Evolutionary conservation across 371 early-diverging fungal genomes (phyloP).

Genomic region (Mortierella sp.): DNA sequence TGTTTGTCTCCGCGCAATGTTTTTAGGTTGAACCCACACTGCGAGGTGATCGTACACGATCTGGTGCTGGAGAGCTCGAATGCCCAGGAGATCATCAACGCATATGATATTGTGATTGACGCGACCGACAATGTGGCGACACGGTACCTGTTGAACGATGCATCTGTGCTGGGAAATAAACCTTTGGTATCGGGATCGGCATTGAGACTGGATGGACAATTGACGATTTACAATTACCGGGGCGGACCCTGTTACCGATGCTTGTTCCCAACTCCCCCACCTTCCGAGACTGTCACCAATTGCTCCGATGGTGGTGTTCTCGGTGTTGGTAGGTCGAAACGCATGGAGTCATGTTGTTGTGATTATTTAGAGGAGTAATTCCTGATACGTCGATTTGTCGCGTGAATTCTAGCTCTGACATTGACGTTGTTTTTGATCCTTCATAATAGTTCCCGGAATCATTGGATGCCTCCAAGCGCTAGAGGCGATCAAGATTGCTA

Average conservation of each 20-base stretch:
- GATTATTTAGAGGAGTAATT: neutral
- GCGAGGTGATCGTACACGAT: slow-evolving; percentile 68
- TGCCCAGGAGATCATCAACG: slow-evolving; percentile 72
- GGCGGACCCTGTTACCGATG: slow-evolving; percentile 98
- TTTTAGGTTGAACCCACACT: slow-evolving; percentile 69
- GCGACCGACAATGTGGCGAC: slow-evolving; percentile 98
- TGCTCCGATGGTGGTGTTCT: slow-evolving; percentile 99
- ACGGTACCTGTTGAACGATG: slow-evolving; percentile 97
- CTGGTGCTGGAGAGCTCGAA: slow-evolving; percentile 74
- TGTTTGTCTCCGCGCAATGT: slow-evolving; percentile 12
- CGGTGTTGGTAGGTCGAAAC: slow-evolving; percentile 78
- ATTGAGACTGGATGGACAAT: slow-evolving; percentile 95
- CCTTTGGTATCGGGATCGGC: slow-evolving; percentile 97
- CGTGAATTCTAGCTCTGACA: neutral
- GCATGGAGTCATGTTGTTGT: too few relatives aligned
- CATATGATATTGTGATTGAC: slow-evolving; percentile 97
- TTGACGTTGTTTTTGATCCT: neutral
- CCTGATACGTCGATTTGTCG: too few relatives aligned
- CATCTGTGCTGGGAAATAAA: slow-evolving; percentile 86
- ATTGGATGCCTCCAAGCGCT: slow-evolving; percentile 97
- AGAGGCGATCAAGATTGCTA: slow-evolving; percentile 92
- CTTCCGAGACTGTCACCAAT: slow-evolving; percentile 87
- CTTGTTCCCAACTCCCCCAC: slow-evolving; percentile 94
- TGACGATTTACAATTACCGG: slow-evolving; percentile 89
- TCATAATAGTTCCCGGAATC: slow-evolving; percentile 85